Evolutionary conservation across 176 grass and related monocot species (phyloP).

Genomic region (Hsuehochloa calcarea): DNA sequence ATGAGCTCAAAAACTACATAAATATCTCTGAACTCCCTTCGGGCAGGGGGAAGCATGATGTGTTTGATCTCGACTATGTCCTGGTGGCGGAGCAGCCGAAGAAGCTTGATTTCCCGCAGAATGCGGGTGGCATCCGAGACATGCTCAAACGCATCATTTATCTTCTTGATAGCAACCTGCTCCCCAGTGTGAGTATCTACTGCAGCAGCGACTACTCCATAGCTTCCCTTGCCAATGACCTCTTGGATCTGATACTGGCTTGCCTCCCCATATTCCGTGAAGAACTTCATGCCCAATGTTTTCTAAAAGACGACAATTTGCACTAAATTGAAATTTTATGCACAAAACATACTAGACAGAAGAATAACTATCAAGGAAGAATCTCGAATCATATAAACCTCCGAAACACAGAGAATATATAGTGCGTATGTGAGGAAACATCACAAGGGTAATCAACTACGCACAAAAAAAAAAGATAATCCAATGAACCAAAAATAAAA

Average conservation of each 20-base stretch:
- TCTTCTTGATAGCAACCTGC: slow-evolving; percentile 85
- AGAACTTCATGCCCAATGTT: slow-evolving; percentile 65
- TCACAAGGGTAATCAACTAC: background rate
- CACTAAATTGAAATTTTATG: slow-evolving; percentile 16
- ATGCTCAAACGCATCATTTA: slow-evolving; percentile 73
- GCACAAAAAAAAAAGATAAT: slow-evolving; percentile 17
- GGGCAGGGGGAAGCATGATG: slow-evolving; percentile 77
- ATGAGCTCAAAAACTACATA: too few relatives aligned
- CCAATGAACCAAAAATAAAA: slow-evolving; percentile 15
- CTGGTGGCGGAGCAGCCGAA: slow-evolving; percentile 65
- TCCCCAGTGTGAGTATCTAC: slow-evolving; percentile 69
- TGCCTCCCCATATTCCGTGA: slow-evolving; percentile 85
- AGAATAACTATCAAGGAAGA: slow-evolving; percentile 1
- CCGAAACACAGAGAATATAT: background rate
- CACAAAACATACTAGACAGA: slow-evolving; percentile 17
- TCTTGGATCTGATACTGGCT: slow-evolving; percentile 72
- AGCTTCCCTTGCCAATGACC: slow-evolving; percentile 81
- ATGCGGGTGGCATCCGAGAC: slow-evolving; percentile 71
- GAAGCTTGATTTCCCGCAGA: slow-evolving; percentile 82
- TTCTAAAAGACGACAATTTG: slow-evolving; percentile 40
- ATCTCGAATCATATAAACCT: slow-evolving; percentile 3
- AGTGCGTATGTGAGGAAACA: slow-evolving; percentile 2
- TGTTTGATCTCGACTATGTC: slow-evolving; percentile 84
- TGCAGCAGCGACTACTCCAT: slow-evolving; percentile 80
- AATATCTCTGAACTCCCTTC: slow-evolving; percentile 59